Base-by-base conservation (phyloP, 768 basidiomycete species). In the Galerina sulciceps region DNA sequence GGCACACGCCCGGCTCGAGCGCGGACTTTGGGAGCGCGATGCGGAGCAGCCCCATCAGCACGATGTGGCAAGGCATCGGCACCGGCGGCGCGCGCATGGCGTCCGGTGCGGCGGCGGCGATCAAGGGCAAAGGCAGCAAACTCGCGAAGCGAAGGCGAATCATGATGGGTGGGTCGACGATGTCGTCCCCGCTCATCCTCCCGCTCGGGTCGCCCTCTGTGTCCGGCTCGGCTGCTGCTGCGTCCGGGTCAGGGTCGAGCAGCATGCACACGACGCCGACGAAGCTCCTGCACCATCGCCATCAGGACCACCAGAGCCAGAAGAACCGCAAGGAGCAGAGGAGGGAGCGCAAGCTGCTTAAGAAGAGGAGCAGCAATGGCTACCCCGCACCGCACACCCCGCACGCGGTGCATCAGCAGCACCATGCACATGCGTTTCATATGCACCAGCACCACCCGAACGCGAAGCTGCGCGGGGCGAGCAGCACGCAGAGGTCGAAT, bases 281-380 rank as follows among this genome's bases (percentile, higher is more conserved):
- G 59, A 55, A 64, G 13, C 59, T 64, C 44, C 31, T 62, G 6
- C 45, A 66, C 14, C 50, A 67, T n/a, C 68, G 77, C 8, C 71
- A 77, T 40, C 68, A 78, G 9, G 69, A 76, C 22, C 73, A 76
- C 22, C 73, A 77, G 57, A 86, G 87, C 35, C 74, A 77, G 60
- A 88, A 88, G 74, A 83, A 67, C 46, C 80, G 85, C 59, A 88
- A 86, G 70, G 89, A 91, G 73, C 73, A 81, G 61, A 78, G 85
- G 64, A 78, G 84, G 66, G 89, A 91, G 75, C 85, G 84, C 68
- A 89, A 87, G 75, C 76, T 83, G 72, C 86, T 88, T 72, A 80
- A 84, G 62, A 82, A 87, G 76, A 80, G 75, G 47, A 72, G 78
- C 76, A 40, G 49, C 18, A 22, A 22, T 15, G 48, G 31, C 17